Percentiles rank a stretch among this genome's conserved stretches.
These are phyloP conservation scores for Didymella exigua DNA, from an alignment of 2,329 filamentous ascomycete species.

Conservation along the genomic window DNA sequence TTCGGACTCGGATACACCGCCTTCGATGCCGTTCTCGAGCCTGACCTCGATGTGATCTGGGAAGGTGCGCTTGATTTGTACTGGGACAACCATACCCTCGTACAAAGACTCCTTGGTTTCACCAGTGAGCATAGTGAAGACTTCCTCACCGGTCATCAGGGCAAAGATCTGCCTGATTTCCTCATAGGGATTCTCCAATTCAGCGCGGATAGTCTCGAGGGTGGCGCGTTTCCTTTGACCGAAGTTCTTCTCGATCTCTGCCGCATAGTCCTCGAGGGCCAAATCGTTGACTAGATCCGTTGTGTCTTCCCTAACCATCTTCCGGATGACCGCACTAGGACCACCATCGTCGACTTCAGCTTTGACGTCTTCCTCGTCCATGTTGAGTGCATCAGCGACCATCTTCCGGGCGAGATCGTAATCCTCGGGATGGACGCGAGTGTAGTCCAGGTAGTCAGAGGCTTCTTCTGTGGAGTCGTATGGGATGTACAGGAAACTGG, in stretches of 20 bases:
- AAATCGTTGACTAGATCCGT: constrained; percentile 96
- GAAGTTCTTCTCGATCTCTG: constrained; percentile 91
- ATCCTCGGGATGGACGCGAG: constrained; percentile 95
- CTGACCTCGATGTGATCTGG: constrained; percentile 92
- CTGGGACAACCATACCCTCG: constrained; percentile 90
- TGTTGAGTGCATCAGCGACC: constrained; percentile 92
- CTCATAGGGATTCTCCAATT: constrained; percentile 91
- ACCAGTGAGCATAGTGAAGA: constrained; percentile 96
- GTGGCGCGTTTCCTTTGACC: constrained; percentile 95
- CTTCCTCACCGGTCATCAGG: constrained; percentile 71
- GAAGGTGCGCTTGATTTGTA: constrained; percentile 85
- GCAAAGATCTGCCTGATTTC: constrained; percentile 85
- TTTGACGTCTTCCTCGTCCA: constrained; percentile 98
- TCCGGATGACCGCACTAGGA: constrained; percentile 86
- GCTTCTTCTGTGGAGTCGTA: constrained; percentile 82
- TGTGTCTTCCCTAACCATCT: constrained; percentile 91
- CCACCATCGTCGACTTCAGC: constrained; percentile 91
- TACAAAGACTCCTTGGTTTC: constrained; percentile 84
- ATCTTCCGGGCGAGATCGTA: constrained; percentile 98
- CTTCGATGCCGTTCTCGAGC: constrained; percentile 93
- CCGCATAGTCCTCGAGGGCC: constrained; percentile 94
- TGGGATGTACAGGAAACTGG: constrained; percentile 89
- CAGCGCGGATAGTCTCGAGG: constrained; percentile 92
- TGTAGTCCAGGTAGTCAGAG: constrained; percentile 94
- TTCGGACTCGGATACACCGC: constrained; percentile 80